These are phyloP conservation scores for Dendrobium catenatum DNA, from an alignment of 106 monocot genomes.

Conservation along the genomic window DNA sequence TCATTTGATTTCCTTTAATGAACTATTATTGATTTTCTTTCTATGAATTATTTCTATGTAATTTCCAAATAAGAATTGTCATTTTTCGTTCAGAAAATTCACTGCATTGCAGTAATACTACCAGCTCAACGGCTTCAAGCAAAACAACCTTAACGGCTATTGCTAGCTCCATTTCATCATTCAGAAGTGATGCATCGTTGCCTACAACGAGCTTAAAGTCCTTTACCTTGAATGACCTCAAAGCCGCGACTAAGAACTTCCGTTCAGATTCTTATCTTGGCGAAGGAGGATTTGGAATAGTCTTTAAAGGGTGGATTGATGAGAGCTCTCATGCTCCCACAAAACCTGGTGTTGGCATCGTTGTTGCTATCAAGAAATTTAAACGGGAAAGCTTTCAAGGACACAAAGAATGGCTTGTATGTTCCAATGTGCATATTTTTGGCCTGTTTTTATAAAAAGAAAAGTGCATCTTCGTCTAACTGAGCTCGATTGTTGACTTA, in stretches of 20 bases:
- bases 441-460: neutral
- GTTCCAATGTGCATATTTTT: slow-evolving; percentile 8
- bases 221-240: slow-evolving; percentile 69
- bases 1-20: neutral
- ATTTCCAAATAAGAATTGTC: neutral
- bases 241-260: slow-evolving; percentile 70
- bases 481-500: slow-evolving; percentile 9
- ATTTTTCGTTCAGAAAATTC: slow-evolving; percentile 13
- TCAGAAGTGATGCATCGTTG: slow-evolving; percentile 15
- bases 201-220: slow-evolving; percentile 31
- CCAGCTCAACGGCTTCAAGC: slow-evolving; percentile 20
- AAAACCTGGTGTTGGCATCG: slow-evolving; percentile 58
- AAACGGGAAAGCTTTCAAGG: slow-evolving; percentile 90
- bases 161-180: slow-evolving; percentile 16
- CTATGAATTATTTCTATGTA: neutral
- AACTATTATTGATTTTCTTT: neutral
- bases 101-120: slow-evolving; percentile 11
- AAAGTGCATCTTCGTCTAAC: neutral
- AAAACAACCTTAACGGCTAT: slow-evolving; percentile 2
- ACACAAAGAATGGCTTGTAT: slow-evolving; percentile 90
- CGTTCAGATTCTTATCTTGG: slow-evolving; percentile 68
- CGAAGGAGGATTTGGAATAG: slow-evolving; percentile 87
- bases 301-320: slow-evolving; percentile 93
- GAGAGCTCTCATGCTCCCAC: slow-evolving; percentile 53
- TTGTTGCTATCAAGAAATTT: slow-evolving; percentile 86